Evolutionary conservation across 1,284 basidiomycete species (phyloP).

Genomic region (Erythrobasidium hasegawianum): DNA sequence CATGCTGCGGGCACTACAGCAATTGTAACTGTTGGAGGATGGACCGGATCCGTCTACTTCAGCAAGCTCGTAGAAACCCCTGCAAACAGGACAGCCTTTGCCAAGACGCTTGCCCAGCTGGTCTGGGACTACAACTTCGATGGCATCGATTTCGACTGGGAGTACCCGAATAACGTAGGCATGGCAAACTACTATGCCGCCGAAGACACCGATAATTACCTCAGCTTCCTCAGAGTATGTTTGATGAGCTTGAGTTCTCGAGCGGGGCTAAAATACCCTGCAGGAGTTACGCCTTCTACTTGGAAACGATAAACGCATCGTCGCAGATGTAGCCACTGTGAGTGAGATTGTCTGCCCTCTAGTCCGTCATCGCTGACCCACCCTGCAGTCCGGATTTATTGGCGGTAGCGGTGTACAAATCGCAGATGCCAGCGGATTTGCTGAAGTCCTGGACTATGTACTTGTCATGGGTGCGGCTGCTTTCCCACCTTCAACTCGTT

Average conservation of each 20-base stretch:
- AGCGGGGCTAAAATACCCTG: too few species aligned
- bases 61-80: conserved; percentile 61
- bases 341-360: too few species aligned
- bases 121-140: conserved; percentile 65
- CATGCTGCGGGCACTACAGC: background rate
- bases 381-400: conserved; percentile 53
- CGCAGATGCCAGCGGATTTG: conserved; percentile 65
- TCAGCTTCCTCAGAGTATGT: conserved; percentile 62
- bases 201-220: conserved; percentile 65
- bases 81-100: conserved; percentile 57
- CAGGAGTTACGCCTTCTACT: conserved; percentile 59
- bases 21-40: conserved; percentile 3
- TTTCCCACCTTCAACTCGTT: too few species aligned
- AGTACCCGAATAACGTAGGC: conserved; percentile 42
- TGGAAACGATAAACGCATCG: conserved; percentile 62
- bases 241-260: too few species aligned
- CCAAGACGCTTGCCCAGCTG: conserved; percentile 57
- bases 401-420: conserved; percentile 62
- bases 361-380: background rate
- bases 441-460: conserved; percentile 69
- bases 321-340: conserved; percentile 66
- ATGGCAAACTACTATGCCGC: conserved; percentile 58
- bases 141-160: conserved; percentile 51
- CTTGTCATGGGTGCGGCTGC: conserved; percentile 69
- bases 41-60: conserved; percentile 55